Evolutionary conservation across 2,329 filamentous ascomycete genomes (phyloP).

Genomic region (Sporothrix schenckii): DNA sequence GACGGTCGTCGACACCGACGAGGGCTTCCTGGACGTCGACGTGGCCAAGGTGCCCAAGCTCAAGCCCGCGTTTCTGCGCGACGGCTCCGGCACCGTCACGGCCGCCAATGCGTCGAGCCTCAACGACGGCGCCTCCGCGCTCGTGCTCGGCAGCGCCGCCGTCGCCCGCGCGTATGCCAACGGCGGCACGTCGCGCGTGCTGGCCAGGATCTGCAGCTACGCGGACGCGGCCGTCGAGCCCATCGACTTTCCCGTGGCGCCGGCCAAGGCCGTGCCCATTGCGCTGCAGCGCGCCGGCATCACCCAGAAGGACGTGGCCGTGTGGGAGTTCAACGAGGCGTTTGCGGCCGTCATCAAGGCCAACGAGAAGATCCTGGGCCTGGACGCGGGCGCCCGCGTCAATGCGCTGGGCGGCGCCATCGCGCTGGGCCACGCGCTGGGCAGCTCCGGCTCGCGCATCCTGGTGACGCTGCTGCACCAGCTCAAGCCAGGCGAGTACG

Average conservation of each 20-base stretch:
- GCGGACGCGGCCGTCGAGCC: constrained; percentile 90
- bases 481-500: constrained; percentile 88
- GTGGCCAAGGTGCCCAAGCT: constrained; percentile 81
- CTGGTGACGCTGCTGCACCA: constrained; percentile 89
- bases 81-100: constrained; percentile 86
- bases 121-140: constrained; percentile 89
- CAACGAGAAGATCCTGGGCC: constrained; percentile 81
- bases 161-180: constrained; percentile 79
- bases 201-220: constrained; percentile 83
- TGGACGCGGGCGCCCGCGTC: constrained; percentile 71
- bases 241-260: constrained; percentile 92
- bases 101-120: constrained; percentile 93
- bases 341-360: constrained; percentile 95
- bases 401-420: constrained; percentile 92
- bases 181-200: constrained; percentile 65
- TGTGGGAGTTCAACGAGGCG: constrained; percentile 99
- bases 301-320: constrained; percentile 83
- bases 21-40: constrained; percentile 86
- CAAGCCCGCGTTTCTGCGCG: constrained; percentile 87
- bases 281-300: constrained; percentile 88
- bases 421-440: constrained; percentile 85
- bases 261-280: constrained; percentile 87
- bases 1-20: constrained; percentile 75
- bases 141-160: constrained; percentile 80
- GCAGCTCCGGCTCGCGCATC: constrained; percentile 91